These are phyloP conservation scores for Mucor saturninus DNA, from an alignment of 371 early-diverging fungal genomes.

Conservation along the genomic window DNA sequence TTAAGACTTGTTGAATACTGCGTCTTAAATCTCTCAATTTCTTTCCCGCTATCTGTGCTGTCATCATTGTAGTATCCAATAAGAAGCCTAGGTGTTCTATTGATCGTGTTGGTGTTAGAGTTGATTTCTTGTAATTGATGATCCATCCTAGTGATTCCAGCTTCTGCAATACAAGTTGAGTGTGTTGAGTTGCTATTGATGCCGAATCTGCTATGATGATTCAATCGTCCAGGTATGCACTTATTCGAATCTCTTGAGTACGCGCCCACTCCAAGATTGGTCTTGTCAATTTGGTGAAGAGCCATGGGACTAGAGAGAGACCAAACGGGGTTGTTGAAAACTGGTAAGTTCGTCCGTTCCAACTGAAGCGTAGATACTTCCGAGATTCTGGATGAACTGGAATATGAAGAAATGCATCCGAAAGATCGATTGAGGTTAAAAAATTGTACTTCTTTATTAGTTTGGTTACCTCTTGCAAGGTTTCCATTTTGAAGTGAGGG, in stretches of 20 bases:
- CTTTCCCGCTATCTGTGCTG: slow-evolving; percentile 3
- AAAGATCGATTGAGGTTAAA: slow-evolving; percentile 20
- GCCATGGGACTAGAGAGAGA: slow-evolving; percentile 32
- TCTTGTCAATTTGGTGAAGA: slow-evolving; percentile 37
- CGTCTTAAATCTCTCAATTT: slow-evolving; percentile 33
- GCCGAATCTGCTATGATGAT: slow-evolving; percentile 16
- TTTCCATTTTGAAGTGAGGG: slow-evolving; percentile 44
- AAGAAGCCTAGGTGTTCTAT: slow-evolving; percentile 25
- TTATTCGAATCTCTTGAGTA: slow-evolving; percentile 24
- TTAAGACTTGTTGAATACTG: slow-evolving; percentile 18
- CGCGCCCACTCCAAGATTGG: slow-evolving; percentile 37
- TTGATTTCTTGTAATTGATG: slow-evolving; percentile 22
- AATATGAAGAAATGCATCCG: slow-evolving; percentile 25
- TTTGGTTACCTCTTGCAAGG: slow-evolving; percentile 25
- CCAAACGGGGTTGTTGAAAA: slow-evolving; percentile 40
- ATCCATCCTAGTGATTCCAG: slow-evolving; percentile 23
- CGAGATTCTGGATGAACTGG: slow-evolving; percentile 25
- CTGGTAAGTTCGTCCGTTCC: slow-evolving; percentile 23
- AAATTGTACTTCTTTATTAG: slow-evolving; percentile 27
- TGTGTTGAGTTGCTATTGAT: slow-evolving; percentile 1
- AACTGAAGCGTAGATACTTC: slow-evolving; percentile 21
- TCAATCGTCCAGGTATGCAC: slow-evolving; percentile 39
- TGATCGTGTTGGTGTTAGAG: slow-evolving; percentile 12
- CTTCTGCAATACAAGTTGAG: not conserved
- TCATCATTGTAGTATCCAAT: slow-evolving; percentile 10